Evolutionary conservation across 2,329 filamentous ascomycete genomes (phyloP), one percentile per base, ranked within the genome.

Genomic region (Epichloe hybrida): DNA sequence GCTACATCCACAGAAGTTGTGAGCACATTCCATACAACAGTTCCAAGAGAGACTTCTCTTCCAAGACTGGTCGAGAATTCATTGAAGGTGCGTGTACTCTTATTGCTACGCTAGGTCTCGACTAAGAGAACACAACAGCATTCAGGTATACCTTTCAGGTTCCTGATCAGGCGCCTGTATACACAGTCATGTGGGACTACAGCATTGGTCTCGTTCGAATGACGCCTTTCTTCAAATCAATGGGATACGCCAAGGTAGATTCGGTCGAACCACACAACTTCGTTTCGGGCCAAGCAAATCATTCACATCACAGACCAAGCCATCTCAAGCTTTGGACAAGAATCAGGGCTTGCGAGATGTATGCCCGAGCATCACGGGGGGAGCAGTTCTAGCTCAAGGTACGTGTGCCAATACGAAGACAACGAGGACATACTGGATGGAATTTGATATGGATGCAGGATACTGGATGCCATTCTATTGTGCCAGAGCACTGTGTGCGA

Each of bases 391-490:
- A 54, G 91, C 90, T 49, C 93, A 98, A 81, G 90, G 88, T 89
- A 72, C 46, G 69, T 49, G 72, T 47, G 68, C 34, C 31, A 9
- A 40, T 9, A 41, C 17, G 31, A 36, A 42, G 37, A 31, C 27
- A 4, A 20, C 9, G n/a, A 17, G 39, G 47, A 21, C 39, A 21
- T 37, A 21, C 8, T 13, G 13, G 15, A 54, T 69, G 39, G 27
- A 36, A 46, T 23, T 35, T 39, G 2, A 45, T 31, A 34, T 13
- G 4, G 35, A 39, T 27, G 23, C 21, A 95, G 89, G 93, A 36
- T 98, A 97, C 67, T 98, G 93, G 93, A 88, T 97, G 79, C 91
- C 91, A 2, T 97, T 83, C 60, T 71, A 80, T 39, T 94, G 89
- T 57, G 93, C 93, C 45, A 85, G 79, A 66, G 89, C 88, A 11